These are phyloP conservation scores for Xylariomycetidae sp. DNA, from an alignment of 2,329 filamentous ascomycete genomes.

Conservation along the genomic window DNA sequence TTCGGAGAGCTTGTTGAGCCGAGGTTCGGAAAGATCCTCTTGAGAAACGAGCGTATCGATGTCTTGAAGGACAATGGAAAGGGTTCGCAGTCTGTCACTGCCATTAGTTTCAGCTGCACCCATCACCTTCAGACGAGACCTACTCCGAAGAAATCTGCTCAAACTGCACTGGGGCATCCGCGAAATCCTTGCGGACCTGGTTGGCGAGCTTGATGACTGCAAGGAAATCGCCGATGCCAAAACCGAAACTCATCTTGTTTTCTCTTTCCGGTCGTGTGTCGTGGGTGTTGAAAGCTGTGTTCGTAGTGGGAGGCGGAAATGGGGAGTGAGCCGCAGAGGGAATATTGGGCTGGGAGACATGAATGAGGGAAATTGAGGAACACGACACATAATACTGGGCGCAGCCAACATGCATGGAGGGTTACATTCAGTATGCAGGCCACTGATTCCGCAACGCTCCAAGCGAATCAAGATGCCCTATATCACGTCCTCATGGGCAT, in stretches of 20 bases:
- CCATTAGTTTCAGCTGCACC: constrained; percentile 1
- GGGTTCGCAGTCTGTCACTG: constrained; percentile 16
- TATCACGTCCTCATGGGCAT: no score
- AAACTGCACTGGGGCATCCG: constrained; percentile 22
- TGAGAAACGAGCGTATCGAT: constrained; percentile 16
- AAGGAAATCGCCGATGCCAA: constrained; percentile 28
- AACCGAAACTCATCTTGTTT: constrained; percentile 30
- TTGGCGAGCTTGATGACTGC: constrained; percentile 22
- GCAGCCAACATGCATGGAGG: no score
- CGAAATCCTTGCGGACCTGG: constrained; percentile 21
- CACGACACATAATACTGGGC: no score
- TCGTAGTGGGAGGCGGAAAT: no score
- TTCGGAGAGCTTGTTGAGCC: constrained; percentile 13
- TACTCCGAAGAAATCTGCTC: constrained; percentile 20
- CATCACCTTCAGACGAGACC: constrained; percentile 2
- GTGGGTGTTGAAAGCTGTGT: no score
- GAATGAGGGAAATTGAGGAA: no score
- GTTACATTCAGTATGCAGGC: no score
- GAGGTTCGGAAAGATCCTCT: constrained; percentile 10
- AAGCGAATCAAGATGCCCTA: no score
- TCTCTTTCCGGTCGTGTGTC: no score
- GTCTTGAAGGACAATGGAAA: constrained; percentile 23
- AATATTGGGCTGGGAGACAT: no score
- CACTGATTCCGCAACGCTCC: no score
- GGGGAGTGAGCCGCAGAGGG: no score